A percentile compares a stretch with the other conserved stretches of the same genome.
Conservation (phyloP, 495 filamentous ascomycete species). For the Hypoxylon lienhwacheense region DNA sequence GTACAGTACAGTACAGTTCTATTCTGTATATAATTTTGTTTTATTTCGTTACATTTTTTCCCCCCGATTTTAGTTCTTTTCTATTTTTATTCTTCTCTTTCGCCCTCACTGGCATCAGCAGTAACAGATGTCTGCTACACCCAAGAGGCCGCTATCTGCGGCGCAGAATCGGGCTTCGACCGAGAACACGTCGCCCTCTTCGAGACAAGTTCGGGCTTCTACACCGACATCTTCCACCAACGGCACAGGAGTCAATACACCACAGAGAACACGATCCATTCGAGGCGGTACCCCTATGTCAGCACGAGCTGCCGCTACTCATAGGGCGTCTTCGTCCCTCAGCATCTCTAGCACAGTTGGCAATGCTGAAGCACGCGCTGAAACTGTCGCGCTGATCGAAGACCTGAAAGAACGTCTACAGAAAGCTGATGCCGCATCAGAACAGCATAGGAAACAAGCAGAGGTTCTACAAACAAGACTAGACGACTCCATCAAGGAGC, state of each 20-base stretch:
- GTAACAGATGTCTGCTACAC: conserved; percentile 43
- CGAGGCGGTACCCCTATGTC: conserved; percentile 64
- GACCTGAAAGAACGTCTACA: conserved; percentile 80
- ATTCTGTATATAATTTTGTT: conserved; percentile 25
- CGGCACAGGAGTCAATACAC: conserved; percentile 29
- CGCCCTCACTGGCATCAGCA: neutral
- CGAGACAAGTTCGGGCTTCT: conserved; percentile 37
- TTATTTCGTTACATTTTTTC: too few relatives aligned
- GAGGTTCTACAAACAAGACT: conserved; percentile 83
- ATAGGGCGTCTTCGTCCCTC: conserved; percentile 64
- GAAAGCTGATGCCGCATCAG: conserved; percentile 75
- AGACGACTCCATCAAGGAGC: conserved; percentile 82
- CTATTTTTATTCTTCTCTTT: conserved; percentile 22
- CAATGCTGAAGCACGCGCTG: conserved; percentile 58
- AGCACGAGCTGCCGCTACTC: conserved; percentile 63
- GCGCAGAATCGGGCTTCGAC: conserved; percentile 41
- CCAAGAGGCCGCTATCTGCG: conserved; percentile 49
- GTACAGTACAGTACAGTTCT: conserved; percentile 11
- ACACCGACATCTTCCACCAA: conserved; percentile 43
- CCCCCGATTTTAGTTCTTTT: too few relatives aligned
- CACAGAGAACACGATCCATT: conserved; percentile 54
- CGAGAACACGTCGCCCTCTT: conserved; percentile 34
- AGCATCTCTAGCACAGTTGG: conserved; percentile 60
- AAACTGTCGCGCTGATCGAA: conserved; percentile 78
- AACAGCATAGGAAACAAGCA: conserved; percentile 80